Percentiles rank a stretch among this genome's conserved stretches.
Evolutionary conservation across 805 yeast genomes (phyloP).

Genomic region (Wickerhamomyces hampshirensis): DNA sequence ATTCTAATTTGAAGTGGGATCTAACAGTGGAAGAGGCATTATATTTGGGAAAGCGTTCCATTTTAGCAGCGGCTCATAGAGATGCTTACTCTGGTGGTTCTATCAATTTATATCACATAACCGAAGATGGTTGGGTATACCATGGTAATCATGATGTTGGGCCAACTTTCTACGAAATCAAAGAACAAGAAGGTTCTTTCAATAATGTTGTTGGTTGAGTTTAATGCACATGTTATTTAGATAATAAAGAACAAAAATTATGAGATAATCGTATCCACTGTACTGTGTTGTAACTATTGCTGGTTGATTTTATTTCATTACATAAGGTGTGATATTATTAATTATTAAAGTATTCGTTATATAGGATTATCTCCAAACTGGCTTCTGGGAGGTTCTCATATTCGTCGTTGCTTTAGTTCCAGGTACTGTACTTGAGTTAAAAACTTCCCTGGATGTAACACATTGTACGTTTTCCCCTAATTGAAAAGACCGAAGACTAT

Average conservation of each 20-base stretch:
- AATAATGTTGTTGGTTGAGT: constrained; percentile 53
- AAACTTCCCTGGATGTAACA: background rate
- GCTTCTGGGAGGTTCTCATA: constrained; percentile 8
- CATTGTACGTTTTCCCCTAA: no score
- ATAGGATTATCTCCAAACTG: constrained; percentile 20
- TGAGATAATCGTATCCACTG: background rate
- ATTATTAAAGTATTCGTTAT: no score
- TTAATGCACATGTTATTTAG: background rate
- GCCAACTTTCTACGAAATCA: constrained; percentile 84
- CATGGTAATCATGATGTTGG: constrained; percentile 96
- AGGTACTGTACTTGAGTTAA: constrained; percentile 2
- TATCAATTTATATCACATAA: constrained; percentile 85
- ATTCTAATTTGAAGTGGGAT: constrained; percentile 90
- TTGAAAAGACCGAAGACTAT: no score
- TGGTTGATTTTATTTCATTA: no score
- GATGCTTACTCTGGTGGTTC: constrained; percentile 99
- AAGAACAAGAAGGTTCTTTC: constrained; percentile 83
- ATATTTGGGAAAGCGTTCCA: constrained; percentile 90
- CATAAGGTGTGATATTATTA: no score
- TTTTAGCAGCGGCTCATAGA: constrained; percentile 96
- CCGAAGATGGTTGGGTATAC: constrained; percentile 90
- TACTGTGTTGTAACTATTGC: no score
- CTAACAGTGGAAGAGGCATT: constrained; percentile 89
- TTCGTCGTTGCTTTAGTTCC: constrained; percentile 8
- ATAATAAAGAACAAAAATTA: background rate